A percentile compares a stretch with the other conserved stretches of the same genome.
Conservation (phyloP, 768 basidiomycete species). For the Tricholoma terreum region DNA sequence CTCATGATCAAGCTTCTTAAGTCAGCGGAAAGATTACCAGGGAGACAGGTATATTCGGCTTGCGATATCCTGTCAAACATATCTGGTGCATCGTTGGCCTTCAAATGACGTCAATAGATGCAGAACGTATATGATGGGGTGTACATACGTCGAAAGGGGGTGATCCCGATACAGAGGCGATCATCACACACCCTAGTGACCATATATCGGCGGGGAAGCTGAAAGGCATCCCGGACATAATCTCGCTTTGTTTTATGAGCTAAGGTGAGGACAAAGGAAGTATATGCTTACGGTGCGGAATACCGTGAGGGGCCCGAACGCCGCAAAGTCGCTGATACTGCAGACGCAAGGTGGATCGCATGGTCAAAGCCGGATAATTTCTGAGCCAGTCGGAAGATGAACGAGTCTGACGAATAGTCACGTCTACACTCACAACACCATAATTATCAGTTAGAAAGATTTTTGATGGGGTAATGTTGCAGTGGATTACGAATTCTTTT, state of each 20-base stretch:
- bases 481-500: conserved; percentile 41
- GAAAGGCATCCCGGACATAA: conserved; percentile 28
- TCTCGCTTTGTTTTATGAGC: conserved; percentile 32
- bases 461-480: conserved; percentile 38
- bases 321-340: conserved; percentile 18
- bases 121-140: neutral
- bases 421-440: conserved; percentile 34
- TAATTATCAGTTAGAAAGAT: conserved; percentile 39
- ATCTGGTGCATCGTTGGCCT: conserved; percentile 19
- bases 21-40: conserved; percentile 21
- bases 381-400: conserved; percentile 21
- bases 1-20: conserved; percentile 25
- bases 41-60: conserved; percentile 19
- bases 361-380: conserved; percentile 43
- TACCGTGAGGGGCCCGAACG: conserved; percentile 16
- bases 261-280: neutral
- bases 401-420: neutral
- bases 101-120: neutral
- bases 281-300: conserved; percentile 38
- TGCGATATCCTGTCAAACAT: conserved; percentile 22
- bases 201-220: conserved; percentile 42
- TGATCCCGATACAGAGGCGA: conserved; percentile 34
- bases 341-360: conserved; percentile 28
- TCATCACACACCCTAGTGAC: conserved; percentile 43
- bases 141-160: conserved; percentile 32